These are phyloP conservation scores for Cochliopodium minus DNA, from an alignment of 208 protist species.

Conservation along the genomic window DNA sequence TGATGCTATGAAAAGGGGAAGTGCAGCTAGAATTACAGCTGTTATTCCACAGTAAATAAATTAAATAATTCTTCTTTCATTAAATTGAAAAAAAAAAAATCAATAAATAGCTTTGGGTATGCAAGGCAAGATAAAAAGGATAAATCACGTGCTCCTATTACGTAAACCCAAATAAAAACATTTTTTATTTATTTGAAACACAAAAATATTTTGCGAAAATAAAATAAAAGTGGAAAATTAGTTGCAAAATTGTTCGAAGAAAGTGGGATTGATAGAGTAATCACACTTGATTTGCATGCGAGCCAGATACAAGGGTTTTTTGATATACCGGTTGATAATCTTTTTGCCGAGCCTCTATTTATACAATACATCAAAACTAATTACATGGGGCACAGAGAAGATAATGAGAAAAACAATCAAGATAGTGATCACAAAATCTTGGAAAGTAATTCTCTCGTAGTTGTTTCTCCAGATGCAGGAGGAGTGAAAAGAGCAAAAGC, in stretches of 20 bases:
- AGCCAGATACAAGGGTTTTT: constrained; percentile 87
- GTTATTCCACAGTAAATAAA: constrained; percentile 80
- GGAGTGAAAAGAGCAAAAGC: constrained; percentile 68
- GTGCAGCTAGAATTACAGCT: constrained; percentile 58
- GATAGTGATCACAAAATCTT: neutral
- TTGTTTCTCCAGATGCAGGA: constrained; percentile 82
- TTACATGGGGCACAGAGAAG: neutral
- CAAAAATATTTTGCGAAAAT: no score
- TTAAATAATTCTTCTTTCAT: constrained; percentile 25
- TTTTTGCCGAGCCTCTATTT: constrained; percentile 31
- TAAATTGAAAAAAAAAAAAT: no score
- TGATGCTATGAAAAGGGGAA: constrained; percentile 60
- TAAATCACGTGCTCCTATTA: constrained; percentile 68
- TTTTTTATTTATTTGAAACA: no score
- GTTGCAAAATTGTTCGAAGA: constrained; percentile 69
- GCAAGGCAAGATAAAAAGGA: constrained; percentile 76
- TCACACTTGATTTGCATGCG: constrained; percentile 74
- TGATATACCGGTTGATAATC: constrained; percentile 70
- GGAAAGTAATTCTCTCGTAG: constrained; percentile 24
- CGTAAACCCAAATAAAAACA: no score
- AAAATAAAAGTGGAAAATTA: no score
- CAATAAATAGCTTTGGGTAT: no score
- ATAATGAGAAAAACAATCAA: neutral
- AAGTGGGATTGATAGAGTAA: constrained; percentile 64
- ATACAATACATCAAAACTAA: constrained; percentile 13